phyloP scores from a whole-genome alignment of 2,329 filamentous ascomycete species.

The Claviceps humidiphila region DNA sequence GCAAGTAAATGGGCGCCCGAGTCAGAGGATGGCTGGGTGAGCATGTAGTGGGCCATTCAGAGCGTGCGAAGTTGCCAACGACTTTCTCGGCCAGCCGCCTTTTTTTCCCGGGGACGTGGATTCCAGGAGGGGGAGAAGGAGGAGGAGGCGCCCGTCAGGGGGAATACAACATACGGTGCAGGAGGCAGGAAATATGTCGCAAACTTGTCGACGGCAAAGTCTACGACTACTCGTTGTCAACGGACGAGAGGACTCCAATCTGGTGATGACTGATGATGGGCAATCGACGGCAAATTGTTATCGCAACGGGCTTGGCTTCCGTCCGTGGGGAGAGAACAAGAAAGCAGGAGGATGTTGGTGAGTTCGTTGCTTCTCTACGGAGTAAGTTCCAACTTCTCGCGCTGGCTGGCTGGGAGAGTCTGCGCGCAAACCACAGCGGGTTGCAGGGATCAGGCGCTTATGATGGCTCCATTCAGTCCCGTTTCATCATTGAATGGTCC shows the following conservation, averaged over 20 bases:
- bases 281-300: no score
- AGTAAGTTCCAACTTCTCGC: background rate
- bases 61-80: constrained; percentile 15
- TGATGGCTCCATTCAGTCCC: background rate
- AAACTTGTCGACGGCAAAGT: no score
- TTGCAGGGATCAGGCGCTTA: background rate
- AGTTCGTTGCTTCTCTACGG: background rate
- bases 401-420: background rate
- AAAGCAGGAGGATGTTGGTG: background rate
- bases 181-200: background rate
- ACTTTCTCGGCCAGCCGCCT: constrained; percentile 22
- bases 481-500: background rate
- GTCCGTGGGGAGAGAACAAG: background rate
- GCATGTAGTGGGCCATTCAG: constrained; percentile 22
- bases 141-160: constrained; percentile 4
- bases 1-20: constrained; percentile 21
- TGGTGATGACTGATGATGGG: no score
- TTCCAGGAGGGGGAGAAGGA: constrained; percentile 2
- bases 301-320: no score
- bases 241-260: no score
- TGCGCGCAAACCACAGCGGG: background rate
- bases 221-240: no score
- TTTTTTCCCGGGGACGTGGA: constrained; percentile 17
- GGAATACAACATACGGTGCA: background rate
- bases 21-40: constrained; percentile 31